Conservation (phyloP, 768 basidiomycete species). For the Dentipellis sp. region DNA sequence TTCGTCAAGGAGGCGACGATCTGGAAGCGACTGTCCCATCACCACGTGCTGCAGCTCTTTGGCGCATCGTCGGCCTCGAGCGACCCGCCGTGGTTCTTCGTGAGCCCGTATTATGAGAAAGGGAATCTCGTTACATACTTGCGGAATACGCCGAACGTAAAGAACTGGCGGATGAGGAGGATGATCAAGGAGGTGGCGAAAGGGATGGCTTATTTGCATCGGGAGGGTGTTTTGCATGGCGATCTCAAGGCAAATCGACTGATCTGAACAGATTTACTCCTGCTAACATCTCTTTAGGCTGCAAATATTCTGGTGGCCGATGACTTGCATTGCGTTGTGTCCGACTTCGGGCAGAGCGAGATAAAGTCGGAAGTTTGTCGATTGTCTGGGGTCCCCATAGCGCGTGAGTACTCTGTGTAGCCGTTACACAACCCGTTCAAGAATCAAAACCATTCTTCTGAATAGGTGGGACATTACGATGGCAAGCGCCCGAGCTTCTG, state of each 20-base stretch:
- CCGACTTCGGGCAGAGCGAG: constrained; percentile 79
- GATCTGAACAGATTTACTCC: neutral
- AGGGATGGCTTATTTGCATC: constrained; percentile 78
- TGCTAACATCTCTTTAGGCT: constrained; percentile 28
- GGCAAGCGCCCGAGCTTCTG: constrained; percentile 66
- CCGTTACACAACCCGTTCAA: neutral
- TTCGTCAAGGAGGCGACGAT: constrained; percentile 67
- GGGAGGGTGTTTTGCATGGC: constrained; percentile 60
- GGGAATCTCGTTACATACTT: constrained; percentile 58
- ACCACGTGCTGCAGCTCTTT: constrained; percentile 61
- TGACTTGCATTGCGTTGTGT: constrained; percentile 54
- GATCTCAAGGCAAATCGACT: constrained; percentile 56
- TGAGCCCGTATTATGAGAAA: constrained; percentile 40
- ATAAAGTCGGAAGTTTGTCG: constrained; percentile 65
- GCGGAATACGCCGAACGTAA: constrained; percentile 18
- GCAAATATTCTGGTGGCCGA: constrained; percentile 74
- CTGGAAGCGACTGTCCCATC: constrained; percentile 62
- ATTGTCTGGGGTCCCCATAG: constrained; percentile 36
- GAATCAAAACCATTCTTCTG: neutral
- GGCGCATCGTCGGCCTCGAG: constrained; percentile 69
- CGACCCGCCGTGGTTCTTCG: constrained; percentile 70
- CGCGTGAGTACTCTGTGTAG: constrained; percentile 19
- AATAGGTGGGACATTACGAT: constrained; percentile 46
- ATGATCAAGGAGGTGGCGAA: constrained; percentile 67
- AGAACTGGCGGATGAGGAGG: constrained; percentile 29